Evolutionary conservation across 352 stramenopile genomes (phyloP), one percentile per base, ranked within the genome.

Genomic region (Globisporangium cylindrosporum): DNA sequence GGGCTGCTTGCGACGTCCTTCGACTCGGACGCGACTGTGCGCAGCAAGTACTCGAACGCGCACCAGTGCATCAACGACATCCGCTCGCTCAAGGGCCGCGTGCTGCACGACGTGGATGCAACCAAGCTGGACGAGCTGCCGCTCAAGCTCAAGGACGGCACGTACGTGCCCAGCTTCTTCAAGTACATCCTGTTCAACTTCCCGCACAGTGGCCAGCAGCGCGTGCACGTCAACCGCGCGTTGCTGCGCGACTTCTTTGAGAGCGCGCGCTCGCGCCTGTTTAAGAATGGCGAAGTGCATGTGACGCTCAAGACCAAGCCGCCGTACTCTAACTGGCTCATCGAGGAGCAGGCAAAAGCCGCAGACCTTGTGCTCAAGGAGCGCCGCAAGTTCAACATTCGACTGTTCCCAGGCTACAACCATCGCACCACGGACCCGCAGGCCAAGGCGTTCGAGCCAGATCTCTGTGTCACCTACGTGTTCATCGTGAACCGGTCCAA

Each of bases 151-250:
- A 76, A 75, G 51, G 27, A 62, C 12, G 66, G 61, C 29, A 62
- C 66, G 25, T 41, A 55, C 29, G 43, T 90, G 41, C 78, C 84
- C 0, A 38, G 70, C 24, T 85, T 88, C 29, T 96, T 96, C 70
- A 77, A 91, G 62, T 92, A 82, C 70, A 90, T 96, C 54, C 78
- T 97, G 56, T 96, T 96, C 72, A 96, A 96, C 71, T 97, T 97
- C 69, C 90, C 90, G 8, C 90, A 97, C 72, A 96, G 80, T 25
- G 90, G 90, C 15, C 75, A 94, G 72, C 89, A 97, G 59, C 86
- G 90, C 55, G 90, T 97, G 58, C 90, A 97, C 66, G 80, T 95
- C 51, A 97, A 97, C 54, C 80, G 90, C 59, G 83, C 77, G 20
- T 55, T 97, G 68, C 69, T 97, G 22, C 67, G 80, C 12, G 79